Conservation (phyloP, 1,284 basidiomycete genomes). For the Mycocalia duriaeana region DNA sequence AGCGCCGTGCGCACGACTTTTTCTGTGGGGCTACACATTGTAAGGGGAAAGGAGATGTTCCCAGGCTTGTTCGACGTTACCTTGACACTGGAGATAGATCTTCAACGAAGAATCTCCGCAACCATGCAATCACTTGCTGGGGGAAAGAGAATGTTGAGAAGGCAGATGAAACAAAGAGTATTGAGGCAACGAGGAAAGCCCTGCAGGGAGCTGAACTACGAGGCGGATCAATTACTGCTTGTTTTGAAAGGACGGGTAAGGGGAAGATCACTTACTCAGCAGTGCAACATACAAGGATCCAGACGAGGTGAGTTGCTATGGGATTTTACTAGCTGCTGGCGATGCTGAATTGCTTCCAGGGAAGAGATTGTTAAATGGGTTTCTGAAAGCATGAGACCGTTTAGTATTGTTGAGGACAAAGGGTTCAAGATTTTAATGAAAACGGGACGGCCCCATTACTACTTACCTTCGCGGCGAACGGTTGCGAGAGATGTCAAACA, state of each 20-base stretch:
- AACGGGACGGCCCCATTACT: conserved; percentile 20
- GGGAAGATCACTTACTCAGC: conserved; percentile 20
- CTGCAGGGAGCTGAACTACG: conserved; percentile 5
- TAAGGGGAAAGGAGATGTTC: background rate
- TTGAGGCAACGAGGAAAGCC: conserved; percentile 10
- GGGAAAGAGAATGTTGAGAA: conserved; percentile 18
- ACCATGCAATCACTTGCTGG: conserved; percentile 17
- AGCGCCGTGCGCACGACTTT: too few relatives aligned
- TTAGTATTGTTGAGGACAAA: conserved; percentile 18
- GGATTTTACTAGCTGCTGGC: conserved; percentile 7
- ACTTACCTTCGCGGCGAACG: conserved; percentile 19
- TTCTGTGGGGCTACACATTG: background rate
- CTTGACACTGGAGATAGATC: background rate
- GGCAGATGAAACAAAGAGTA: conserved; percentile 15
- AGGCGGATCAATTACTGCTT: conserved; percentile 18
- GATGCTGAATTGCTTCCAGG: conserved; percentile 10
- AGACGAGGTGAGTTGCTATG: conserved; percentile 12
- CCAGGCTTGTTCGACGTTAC: background rate
- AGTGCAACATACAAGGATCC: conserved; percentile 14
- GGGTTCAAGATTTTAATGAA: conserved; percentile 21
- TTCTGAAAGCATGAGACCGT: conserved; percentile 14
- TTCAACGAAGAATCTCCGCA: background rate
- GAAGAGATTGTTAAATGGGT: conserved; percentile 21
- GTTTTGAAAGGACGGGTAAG: conserved; percentile 20
- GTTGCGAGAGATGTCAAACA: conserved; percentile 18